A percentile compares a stretch with the other conserved stretches of the same genome.
phyloP scores from a whole-genome alignment of 2,329 filamentous ascomycete species.

The Fusarium transvaalense region DNA sequence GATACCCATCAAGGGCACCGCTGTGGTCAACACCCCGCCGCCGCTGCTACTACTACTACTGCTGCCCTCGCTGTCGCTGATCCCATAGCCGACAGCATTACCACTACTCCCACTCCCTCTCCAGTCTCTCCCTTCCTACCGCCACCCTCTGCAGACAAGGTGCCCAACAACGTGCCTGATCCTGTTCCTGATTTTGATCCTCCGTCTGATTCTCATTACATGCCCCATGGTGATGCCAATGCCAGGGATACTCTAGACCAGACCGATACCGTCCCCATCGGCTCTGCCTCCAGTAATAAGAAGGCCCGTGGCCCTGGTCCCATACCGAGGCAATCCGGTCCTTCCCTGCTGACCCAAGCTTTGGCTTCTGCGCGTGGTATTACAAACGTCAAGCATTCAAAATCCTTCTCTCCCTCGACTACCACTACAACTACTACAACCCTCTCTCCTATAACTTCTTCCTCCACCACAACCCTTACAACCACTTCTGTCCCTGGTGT shows the following conservation, averaged over 20 bases:
- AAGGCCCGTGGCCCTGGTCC: constrained; percentile 57
- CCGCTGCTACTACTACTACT: too few species aligned
- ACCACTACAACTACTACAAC: constrained; percentile 20
- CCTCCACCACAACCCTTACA: constrained; percentile 18
- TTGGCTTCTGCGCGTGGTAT: constrained; percentile 70
- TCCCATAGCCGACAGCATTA: constrained; percentile 33
- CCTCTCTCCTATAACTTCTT: constrained; percentile 31
- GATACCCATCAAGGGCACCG: constrained; percentile 36
- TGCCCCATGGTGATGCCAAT: constrained; percentile 45
- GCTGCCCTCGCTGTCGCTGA: constrained; percentile 28
- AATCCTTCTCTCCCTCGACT: constrained; percentile 26
- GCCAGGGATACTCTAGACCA: constrained; percentile 37
- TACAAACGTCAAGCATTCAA: constrained; percentile 35
- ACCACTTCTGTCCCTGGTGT: constrained; percentile 3
- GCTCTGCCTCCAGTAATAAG: constrained; percentile 55
- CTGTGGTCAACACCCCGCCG: constrained; percentile 29
- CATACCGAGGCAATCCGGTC: constrained; percentile 61
- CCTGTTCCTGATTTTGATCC: constrained; percentile 46
- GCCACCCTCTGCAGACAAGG: constrained; percentile 43
- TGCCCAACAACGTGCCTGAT: constrained; percentile 45
- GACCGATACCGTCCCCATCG: constrained; percentile 25
- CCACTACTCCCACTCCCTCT: constrained; percentile 45
- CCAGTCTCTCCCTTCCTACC: constrained; percentile 37
- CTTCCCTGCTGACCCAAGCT: constrained; percentile 69
- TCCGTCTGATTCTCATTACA: constrained; percentile 42